A percentile compares a stretch with the other conserved stretches of the same genome.
Evolutionary conservation across 352 stramenopile species (phyloP).

Genomic region (Phytophthora constricta): DNA sequence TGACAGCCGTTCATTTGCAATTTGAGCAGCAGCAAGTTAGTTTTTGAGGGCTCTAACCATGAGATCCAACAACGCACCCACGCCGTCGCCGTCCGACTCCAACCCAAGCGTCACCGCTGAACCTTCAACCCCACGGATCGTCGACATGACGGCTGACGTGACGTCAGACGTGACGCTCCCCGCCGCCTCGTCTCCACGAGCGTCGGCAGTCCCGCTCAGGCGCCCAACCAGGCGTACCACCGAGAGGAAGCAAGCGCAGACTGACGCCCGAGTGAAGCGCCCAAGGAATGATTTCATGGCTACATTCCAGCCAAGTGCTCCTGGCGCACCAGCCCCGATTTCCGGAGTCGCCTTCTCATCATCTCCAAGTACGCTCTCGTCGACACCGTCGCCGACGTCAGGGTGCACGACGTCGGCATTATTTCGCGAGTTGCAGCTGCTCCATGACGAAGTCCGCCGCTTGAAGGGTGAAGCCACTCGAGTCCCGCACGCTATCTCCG

Average conservation of each 20-base stretch:
- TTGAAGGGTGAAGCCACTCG: background rate
- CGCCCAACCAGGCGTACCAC: background rate
- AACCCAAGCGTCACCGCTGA: too few species aligned
- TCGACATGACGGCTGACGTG: background rate
- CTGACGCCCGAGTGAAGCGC: background rate
- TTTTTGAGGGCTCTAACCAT: too few species aligned
- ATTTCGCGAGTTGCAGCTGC: background rate
- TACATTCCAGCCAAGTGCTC: background rate
- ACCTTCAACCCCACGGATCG: too few species aligned
- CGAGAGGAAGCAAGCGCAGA: background rate
- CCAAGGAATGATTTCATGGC: background rate
- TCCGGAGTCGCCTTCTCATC: background rate
- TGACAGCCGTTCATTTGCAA: too few species aligned
- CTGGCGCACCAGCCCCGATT: background rate
- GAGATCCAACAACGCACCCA: too few species aligned
- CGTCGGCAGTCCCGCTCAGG: background rate
- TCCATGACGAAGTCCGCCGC: background rate
- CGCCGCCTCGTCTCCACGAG: background rate
- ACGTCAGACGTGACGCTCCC: background rate
- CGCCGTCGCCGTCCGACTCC: too few species aligned
- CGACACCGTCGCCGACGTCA: too few species aligned
- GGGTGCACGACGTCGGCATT: too few species aligned
- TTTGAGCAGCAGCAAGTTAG: too few species aligned
- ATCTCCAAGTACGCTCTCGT: too few species aligned
- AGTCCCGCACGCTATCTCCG: background rate